phyloP scores from a whole-genome alignment of 2,329 filamentous ascomycete genomes.

The Alternaria panax region DNA sequence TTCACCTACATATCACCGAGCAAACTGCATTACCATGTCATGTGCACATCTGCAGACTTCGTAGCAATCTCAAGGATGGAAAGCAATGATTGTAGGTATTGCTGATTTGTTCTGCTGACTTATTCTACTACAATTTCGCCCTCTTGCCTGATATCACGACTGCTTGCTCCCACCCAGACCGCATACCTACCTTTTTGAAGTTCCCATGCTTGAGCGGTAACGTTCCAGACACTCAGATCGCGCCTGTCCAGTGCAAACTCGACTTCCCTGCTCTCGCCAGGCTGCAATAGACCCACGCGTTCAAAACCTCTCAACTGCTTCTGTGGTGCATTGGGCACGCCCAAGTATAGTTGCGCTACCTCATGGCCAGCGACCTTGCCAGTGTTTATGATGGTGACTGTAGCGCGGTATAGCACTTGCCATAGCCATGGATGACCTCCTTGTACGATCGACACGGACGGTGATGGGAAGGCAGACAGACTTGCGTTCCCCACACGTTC shows the following conservation, averaged over 20 bases:
- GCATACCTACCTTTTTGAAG: conserved; percentile 37
- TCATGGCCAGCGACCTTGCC: conserved; percentile 70
- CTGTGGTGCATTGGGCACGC: conserved; percentile 66
- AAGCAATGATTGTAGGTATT: not conserved
- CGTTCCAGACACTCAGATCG: conserved; percentile 88
- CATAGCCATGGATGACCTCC: conserved; percentile 61
- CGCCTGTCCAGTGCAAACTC: conserved; percentile 72
- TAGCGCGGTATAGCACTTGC: conserved; percentile 71
- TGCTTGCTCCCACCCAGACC: conserved; percentile 48
- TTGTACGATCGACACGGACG: conserved; percentile 32
- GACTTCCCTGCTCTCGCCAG: conserved; percentile 71
- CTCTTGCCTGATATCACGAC: conserved; percentile 41
- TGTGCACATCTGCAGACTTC: not conserved
- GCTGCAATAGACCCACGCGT: conserved; percentile 68
- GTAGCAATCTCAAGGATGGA: not conserved
- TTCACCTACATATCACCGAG: not conserved
- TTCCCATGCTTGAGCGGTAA: conserved; percentile 78
- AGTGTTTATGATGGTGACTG: conserved; percentile 73
- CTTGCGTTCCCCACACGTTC: conserved; percentile 56
- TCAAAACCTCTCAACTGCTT: conserved; percentile 79
- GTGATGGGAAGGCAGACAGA: conserved; percentile 18
- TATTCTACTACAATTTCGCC: conserved; percentile 20
- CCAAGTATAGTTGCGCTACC: conserved; percentile 75
- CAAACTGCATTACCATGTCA: not conserved
- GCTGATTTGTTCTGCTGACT: not conserved